Base-by-base conservation (phyloP, 441 rosid genomes). In the Eutrema salsugineum region DNA sequence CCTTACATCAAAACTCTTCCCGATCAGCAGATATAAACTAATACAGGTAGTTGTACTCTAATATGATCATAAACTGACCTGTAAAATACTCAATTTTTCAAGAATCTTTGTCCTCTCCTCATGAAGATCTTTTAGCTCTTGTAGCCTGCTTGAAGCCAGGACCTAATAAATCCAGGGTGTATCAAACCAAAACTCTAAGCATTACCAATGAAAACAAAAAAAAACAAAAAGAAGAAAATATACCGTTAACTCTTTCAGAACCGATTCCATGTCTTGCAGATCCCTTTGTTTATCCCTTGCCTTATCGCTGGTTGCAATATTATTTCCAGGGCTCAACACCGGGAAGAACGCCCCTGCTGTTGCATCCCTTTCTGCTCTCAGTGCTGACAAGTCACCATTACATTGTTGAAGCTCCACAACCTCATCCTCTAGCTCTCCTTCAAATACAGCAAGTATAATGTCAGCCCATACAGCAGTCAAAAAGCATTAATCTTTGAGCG, bases 331-430 rank as follows among this genome's bases (percentile, higher is more conserved):
- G 74, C 81, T 90, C 80, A 91, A 64, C 66, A 90, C 85, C 46
- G 98, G 98, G 63, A 90, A 86, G 79, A 86, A 81, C 19, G 89
- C 80, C 80, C 97, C 97, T 77, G 85, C 84, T 20, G 89, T 85
- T 47, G 91, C 90, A 87, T 93, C 98, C 77, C 84, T 86, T 76
- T 91, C 98, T n/a, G 91, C 86, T 82, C 84, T 91, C 63, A 91
- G 88, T 68, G 83, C 79, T 60, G 83, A 89, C 81, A 96, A 75
- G 64, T 91, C 82, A 67, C 81, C 78, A 58, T 93, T 87, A 69
- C 87, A 84, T 63, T 86, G 91, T 67, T 86, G 86, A 80, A 96
- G 80, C 78, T 90, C 93, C 43, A 72, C 80, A 66, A 86, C 66
- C 30, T 83, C 85, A 81, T 72, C 78, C 82, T 87, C 93, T 72